Conservation (phyloP, 2,329 filamentous ascomycete genomes). For the Xylariaceae sp. region DNA sequence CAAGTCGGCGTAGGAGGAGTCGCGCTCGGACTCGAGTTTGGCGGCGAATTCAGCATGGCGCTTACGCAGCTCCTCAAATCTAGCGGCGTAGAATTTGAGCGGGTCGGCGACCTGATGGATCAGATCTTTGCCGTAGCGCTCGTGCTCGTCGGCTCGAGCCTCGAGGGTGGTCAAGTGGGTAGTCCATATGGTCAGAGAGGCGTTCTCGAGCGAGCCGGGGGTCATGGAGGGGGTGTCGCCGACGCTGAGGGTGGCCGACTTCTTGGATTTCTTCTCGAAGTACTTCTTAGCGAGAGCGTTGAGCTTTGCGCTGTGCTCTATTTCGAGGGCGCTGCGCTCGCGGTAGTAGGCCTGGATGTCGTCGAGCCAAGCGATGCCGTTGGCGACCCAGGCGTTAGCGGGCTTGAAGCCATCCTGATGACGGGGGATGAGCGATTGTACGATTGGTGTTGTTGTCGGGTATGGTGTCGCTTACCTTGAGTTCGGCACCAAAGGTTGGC, state of each 20-base stretch:
- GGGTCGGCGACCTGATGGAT: conserved; percentile 81
- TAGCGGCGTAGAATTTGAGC: conserved; percentile 66
- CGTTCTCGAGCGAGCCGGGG: conserved; percentile 91
- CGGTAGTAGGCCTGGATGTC: conserved; percentile 98
- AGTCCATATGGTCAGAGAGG: conserved; percentile 94
- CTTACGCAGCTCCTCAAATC: conserved; percentile 90
- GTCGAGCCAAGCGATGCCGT: conserved; percentile 91
- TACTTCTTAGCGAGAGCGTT: conserved; percentile 89
- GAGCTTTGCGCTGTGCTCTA: conserved; percentile 91
- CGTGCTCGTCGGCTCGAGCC: conserved; percentile 81
- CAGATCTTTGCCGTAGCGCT: conserved; percentile 75
- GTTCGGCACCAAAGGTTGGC: conserved; percentile 86
- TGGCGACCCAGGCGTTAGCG: conserved; percentile 84
- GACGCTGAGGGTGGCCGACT: conserved; percentile 81
- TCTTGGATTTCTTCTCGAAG: conserved; percentile 93
- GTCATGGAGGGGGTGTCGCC: conserved; percentile 91
- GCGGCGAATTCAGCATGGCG: conserved; percentile 83
- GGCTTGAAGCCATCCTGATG: conserved; percentile 97
- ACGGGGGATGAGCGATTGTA: too few relatives aligned
- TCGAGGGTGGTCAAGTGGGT: conserved; percentile 91
- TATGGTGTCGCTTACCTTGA: conserved; percentile 64
- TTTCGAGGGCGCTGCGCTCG: conserved; percentile 89
- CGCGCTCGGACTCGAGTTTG: conserved; percentile 86
- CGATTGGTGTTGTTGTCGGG: not conserved
- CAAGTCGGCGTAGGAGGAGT: conserved; percentile 76